phyloP scores from a whole-genome alignment of 495 filamentous ascomycete species.

The Darksidea phi region DNA sequence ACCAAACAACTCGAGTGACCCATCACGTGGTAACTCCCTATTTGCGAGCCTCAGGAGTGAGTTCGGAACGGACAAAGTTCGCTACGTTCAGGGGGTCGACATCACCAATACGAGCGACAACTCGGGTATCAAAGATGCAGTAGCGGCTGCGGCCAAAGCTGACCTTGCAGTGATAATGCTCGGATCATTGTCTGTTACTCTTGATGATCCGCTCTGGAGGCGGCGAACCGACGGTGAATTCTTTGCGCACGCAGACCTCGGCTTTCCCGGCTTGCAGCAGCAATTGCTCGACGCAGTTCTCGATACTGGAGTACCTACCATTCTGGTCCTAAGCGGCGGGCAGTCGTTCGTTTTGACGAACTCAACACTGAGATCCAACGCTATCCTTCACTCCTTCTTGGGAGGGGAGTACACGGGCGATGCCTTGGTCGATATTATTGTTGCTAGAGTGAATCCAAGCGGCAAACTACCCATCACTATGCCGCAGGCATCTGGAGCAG shows the following conservation, averaged over 20 bases:
- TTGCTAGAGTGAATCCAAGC: slow-evolving; percentile 56
- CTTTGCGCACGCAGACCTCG: neutral
- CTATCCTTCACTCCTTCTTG: neutral
- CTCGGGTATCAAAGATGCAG: neutral
- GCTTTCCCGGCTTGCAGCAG: neutral
- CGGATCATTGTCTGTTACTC: neutral
- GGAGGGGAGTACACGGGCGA: slow-evolving; percentile 40
- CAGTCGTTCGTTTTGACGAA: neutral
- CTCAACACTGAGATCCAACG: neutral
- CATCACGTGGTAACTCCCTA: neutral
- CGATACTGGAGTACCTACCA: neutral
- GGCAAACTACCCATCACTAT: slow-evolving; percentile 60
- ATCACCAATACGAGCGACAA: neutral
- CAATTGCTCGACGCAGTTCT: neutral
- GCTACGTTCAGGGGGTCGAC: neutral
- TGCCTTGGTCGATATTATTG: slow-evolving; percentile 57
- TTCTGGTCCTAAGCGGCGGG: neutral
- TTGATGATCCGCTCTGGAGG: neutral
- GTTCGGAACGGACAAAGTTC: neutral
- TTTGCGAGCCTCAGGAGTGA: neutral
- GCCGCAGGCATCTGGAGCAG: slow-evolving; percentile 19
- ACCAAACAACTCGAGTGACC: neutral
- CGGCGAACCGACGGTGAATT: neutral
- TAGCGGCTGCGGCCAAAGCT: neutral
- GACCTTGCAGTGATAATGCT: neutral